Base-by-base conservation (phyloP, 495 filamentous ascomycete genomes). In the Aspergillus homomorphus region DNA sequence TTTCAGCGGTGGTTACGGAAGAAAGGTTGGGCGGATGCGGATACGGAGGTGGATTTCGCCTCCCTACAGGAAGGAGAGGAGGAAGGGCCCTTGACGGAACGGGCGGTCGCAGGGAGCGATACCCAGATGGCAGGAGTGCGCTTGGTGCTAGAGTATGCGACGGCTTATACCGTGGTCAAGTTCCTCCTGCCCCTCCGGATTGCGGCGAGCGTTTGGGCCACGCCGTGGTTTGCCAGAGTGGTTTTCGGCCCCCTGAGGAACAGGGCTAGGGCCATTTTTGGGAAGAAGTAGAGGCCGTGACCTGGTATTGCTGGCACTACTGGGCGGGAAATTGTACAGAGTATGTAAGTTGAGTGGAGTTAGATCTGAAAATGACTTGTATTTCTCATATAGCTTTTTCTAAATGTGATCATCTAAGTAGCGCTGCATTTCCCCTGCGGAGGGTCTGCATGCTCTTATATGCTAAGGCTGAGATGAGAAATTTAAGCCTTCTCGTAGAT, bases 141-240 rank as follows among this genome's bases (percentile, higher is more conserved):
- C 43, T 74, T 88, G 53, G 74, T 87, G 18, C 64, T 86, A 18
- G 81, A 88, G 73, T 82, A 96, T 52, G 93, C 89, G 16, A 88
- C 92, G 38, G 94, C 94, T 19, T 98, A 90, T 73, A 89, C 89
- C 1, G 77, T 96, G 56, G 91, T 88, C 18, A 98, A 98, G 70
- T 85, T 87, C 19, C 63, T 96, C 56, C 69, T 96, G 61, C 90
- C 94, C 5, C 62, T 87, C 8, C 78, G 94, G 59, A 80, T 98
- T 58, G 79, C 83, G 6, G 66, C 82, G 15, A 96, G 92, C 72
- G 77, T 95, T 23, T 94, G 88, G 89, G 87, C 83, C 15, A 96
- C 94, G 53, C 94, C 94, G 44, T 97, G 92, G 92, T 94, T 97
- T 80, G 93, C 94, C 19, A 82, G 86, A 50, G 71, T 80, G 22